A percentile compares a stretch with the other conserved stretches of the same genome.
Evolutionary conservation across 2,329 filamentous ascomycete genomes (phyloP).

Genomic region (Moelleriella libera): DNA sequence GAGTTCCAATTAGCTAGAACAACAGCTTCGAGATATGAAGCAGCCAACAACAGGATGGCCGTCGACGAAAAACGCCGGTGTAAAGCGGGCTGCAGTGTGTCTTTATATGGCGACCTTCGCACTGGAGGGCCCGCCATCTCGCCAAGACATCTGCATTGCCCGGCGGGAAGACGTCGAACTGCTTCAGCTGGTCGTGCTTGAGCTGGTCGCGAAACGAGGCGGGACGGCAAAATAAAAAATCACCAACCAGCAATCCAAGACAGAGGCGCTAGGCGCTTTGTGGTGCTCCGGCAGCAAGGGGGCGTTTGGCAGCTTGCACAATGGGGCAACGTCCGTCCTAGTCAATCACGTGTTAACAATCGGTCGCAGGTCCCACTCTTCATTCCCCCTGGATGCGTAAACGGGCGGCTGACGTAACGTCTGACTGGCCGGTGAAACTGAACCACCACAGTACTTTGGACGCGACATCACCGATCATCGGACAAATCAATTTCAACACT

Average conservation of each 20-base stretch:
- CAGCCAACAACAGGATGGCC: conserved; percentile 50
- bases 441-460: neutral
- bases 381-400: too few relatives aligned
- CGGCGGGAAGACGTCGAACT: neutral
- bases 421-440: too few relatives aligned
- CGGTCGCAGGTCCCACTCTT: too few relatives aligned
- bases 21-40: conserved; percentile 63
- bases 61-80: conserved; percentile 78
- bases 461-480: neutral
- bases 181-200: neutral
- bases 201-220: neutral
- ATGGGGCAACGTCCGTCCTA: too few relatives aligned
- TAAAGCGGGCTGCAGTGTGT: conserved; percentile 79
- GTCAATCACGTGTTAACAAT: too few relatives aligned
- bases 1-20: conserved; percentile 55
- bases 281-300: too few relatives aligned
- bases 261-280: too few relatives aligned
- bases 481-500: too few relatives aligned
- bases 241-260: conserved; percentile 1
- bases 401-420: too few relatives aligned
- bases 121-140: conserved; percentile 37
- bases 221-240: conserved; percentile 16
- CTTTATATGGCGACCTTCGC: conserved; percentile 58
- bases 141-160: conserved; percentile 27
- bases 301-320: too few relatives aligned